phyloP scores from a whole-genome alignment of 257 asterid species.

The Przewalskia tangutica region DNA sequence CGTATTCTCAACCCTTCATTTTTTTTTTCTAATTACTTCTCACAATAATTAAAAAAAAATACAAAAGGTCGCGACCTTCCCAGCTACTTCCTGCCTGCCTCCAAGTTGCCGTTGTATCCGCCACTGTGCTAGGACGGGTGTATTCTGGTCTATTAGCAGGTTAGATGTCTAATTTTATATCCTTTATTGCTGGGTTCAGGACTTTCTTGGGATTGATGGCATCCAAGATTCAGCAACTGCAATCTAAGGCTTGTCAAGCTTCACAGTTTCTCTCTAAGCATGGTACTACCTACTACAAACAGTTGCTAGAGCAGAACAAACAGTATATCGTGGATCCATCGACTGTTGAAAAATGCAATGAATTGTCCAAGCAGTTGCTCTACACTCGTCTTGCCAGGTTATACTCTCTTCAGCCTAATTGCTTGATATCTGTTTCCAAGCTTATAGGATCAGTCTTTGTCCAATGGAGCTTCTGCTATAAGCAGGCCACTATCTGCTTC shows the following conservation, averaged over 20 bases:
- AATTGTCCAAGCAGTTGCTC: constrained; percentile 33
- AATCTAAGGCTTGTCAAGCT: constrained; percentile 32
- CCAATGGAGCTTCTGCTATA: not conserved
- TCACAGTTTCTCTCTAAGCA: constrained; percentile 24
- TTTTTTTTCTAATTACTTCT: not conserved
- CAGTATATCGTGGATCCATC: constrained; percentile 37
- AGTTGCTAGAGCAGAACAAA: constrained; percentile 32
- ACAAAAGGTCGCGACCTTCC: not conserved
- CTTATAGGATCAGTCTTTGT: not conserved
- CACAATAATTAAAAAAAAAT: not conserved
- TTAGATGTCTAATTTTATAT: not conserved
- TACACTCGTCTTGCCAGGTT: constrained; percentile 52
- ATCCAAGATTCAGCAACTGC: constrained; percentile 27
- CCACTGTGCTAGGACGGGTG: not conserved
- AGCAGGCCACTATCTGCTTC: not conserved
- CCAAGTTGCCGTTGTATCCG: not conserved
- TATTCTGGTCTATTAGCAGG: not conserved
- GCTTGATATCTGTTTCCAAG: not conserved
- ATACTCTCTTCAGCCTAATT: not conserved
- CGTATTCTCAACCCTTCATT: not conserved
- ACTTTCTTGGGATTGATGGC: constrained; percentile 23
- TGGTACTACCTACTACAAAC: constrained; percentile 27
- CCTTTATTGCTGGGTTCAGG: not conserved
- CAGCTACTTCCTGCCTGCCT: not conserved
- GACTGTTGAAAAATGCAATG: constrained; percentile 37